Base-by-base conservation (phyloP, 768 basidiomycete genomes). In the Kwoniella sp. region DNA sequence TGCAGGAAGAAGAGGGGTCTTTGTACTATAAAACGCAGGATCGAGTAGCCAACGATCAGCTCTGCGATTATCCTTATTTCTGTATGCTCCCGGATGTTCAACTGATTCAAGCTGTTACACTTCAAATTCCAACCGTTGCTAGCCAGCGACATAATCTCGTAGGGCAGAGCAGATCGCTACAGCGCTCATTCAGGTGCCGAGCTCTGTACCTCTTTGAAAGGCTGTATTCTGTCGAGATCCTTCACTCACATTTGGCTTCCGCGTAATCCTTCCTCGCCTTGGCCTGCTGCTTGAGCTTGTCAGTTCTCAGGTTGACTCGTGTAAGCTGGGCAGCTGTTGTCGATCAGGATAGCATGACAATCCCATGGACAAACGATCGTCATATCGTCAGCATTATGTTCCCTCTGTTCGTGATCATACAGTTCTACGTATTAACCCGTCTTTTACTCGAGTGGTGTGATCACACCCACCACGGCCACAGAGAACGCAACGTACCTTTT, bases 1-100 rank as follows among this genome's bases (percentile, higher is more conserved):
- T 76, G 72, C 58, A 73, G 72, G 70, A 81, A 82, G 73, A 80
- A 81, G 15, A 75, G 47, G 5, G 79, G 80, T 31, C 79, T 74
- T 41, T 74, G 71, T 37, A 81, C 81, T 81, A 67, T 55, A 26
- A 9, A 56, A 7, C 34, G 34, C 34, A 45, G 15, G 8, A 17
- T 11, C 11, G 41, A 20, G 15, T 8, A 20, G 20, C 41, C 8
- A 17, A 45, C 20, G 3, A 45, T 45, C 41, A 45, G 15, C 41
- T n/a, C 34, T 37, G 34, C 34, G 34, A 17, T 45, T 45, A 45
- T 45, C 8, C 15, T 3, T 45, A 45, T 7, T 9, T 17, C 41
- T 45, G 17, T 13, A 37, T 37, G 34, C 34, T 37, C 34, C 34
- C 5, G 34, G 13, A n/a, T n/a, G n/a, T n/a, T n/a, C n/a, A n/a